These are phyloP conservation scores for Tulasnella calospora DNA, from an alignment of 768 basidiomycete species.

Conservation along the genomic window DNA sequence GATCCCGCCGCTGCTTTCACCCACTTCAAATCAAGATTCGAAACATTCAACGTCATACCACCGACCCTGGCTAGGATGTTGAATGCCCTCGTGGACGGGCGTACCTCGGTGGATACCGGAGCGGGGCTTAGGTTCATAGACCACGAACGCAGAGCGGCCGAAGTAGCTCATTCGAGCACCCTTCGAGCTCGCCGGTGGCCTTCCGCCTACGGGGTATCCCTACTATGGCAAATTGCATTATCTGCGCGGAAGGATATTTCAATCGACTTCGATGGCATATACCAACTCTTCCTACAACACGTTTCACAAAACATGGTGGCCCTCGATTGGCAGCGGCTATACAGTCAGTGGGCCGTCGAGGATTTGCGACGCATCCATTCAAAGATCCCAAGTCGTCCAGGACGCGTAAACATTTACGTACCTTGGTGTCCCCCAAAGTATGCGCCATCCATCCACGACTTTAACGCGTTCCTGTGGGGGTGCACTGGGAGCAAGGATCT, in stretches of 20 bases:
- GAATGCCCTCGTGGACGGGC: neutral
- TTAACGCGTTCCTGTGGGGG: constrained; percentile 10
- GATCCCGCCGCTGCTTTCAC: constrained; percentile 13
- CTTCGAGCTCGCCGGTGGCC: neutral
- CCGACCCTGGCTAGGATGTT: neutral
- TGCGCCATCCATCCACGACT: neutral
- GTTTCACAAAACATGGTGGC: neutral
- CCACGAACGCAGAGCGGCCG: no score
- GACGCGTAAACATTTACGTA: neutral
- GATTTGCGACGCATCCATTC: constrained; percentile 4
- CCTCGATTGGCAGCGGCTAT: neutral
- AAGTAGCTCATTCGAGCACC: neutral
- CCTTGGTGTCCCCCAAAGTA: constrained; percentile 10
- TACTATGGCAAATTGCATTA: neutral
- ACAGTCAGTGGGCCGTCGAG: neutral
- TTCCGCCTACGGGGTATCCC: neutral
- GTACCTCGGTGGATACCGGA: neutral
- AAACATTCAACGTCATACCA: neutral
- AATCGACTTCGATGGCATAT: neutral
- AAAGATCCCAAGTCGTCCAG: neutral
- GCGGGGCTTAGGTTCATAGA: no score
- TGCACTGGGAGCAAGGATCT: neutral
- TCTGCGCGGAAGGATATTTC: neutral
- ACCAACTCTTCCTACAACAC: neutral
- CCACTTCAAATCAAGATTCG: constrained; percentile 5